A percentile compares a stretch with the other conserved stretches of the same genome.
These are phyloP conservation scores for Cupressus sempervirens DNA, from an alignment of 75 land plant species.

Conservation along the genomic window DNA sequence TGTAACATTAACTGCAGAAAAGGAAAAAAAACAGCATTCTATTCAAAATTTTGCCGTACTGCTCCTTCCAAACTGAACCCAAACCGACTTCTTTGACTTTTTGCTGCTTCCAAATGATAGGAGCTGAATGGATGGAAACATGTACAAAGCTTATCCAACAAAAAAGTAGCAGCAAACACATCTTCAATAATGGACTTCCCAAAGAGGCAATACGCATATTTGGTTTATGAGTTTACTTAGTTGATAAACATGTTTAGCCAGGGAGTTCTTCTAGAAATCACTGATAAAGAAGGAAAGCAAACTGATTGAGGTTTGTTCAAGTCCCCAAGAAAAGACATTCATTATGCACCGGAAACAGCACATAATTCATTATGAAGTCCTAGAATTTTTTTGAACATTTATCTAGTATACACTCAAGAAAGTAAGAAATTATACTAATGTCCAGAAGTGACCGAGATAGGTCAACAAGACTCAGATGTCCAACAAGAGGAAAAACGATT, in stretches of 20 bases:
- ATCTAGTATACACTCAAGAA: not conserved
- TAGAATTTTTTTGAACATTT: not conserved
- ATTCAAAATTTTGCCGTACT: no score
- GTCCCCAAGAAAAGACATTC: not conserved
- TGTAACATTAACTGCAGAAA: not conserved
- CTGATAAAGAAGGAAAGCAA: not conserved
- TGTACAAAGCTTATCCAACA: not conserved
- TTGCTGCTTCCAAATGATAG: not conserved
- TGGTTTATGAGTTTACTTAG: not conserved
- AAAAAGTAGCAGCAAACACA: not conserved
- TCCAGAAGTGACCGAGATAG: no score
- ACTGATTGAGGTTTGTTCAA: not conserved
- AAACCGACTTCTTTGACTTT: no score
- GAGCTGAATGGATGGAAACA: not conserved
- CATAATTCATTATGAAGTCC: not conserved
- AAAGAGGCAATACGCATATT: not conserved
- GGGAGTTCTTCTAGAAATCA: not conserved
- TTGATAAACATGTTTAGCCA: not conserved
- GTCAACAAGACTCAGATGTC: no score
- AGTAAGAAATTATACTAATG: not conserved
- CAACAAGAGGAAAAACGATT: no score
- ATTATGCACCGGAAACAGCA: not conserved
- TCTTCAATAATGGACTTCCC: not conserved
- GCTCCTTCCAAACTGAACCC: no score
- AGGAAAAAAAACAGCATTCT: not conserved